Evolutionary conservation across 805 yeast genomes (phyloP).

Genomic region (Tetrapisispora nanseiensis): DNA sequence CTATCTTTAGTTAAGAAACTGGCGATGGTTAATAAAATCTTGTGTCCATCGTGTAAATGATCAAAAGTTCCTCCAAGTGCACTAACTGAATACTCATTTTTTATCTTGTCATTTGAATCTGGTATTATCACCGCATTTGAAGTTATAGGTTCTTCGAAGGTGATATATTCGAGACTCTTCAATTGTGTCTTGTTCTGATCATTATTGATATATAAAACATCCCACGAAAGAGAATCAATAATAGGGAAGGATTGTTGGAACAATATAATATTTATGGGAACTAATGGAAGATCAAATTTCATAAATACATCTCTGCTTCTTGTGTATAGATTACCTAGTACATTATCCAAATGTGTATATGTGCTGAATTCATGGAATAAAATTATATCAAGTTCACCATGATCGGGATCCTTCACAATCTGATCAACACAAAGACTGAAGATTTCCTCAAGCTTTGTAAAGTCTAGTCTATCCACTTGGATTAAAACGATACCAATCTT

Average conservation of each 20-base stretch:
- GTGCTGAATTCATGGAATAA: constrained; percentile 12
- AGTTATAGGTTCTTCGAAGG: constrained; percentile 1
- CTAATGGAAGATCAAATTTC: constrained; percentile 8
- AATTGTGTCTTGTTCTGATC: neutral
- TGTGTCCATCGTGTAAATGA: constrained; percentile 93
- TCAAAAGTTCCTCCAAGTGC: constrained; percentile 97
- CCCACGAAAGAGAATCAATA: constrained; percentile 9
- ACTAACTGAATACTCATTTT: constrained; percentile 26
- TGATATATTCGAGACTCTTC: constrained; percentile 1
- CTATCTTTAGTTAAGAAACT: constrained; percentile 45
- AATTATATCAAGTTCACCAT: constrained; percentile 15
- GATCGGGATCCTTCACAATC: neutral
- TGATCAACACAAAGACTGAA: constrained; percentile 5
- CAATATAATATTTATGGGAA: constrained; percentile 18
- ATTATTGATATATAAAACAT: constrained; percentile 11
- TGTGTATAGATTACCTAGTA: constrained; percentile 23
- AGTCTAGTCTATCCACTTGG: constrained; percentile 6
- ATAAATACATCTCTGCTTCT: constrained; percentile 19
- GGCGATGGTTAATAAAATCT: constrained; percentile 66
- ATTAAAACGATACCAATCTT: constrained; percentile 9
- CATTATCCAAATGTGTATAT: constrained; percentile 18
- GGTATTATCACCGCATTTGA: neutral
- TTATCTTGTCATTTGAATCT: neutral
- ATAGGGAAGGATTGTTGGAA: constrained; percentile 10
- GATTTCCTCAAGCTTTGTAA: constrained; percentile 1